Evolutionary conservation across 352 stramenopile genomes (phyloP).

Genomic region (Aphanomyces euteiches): DNA sequence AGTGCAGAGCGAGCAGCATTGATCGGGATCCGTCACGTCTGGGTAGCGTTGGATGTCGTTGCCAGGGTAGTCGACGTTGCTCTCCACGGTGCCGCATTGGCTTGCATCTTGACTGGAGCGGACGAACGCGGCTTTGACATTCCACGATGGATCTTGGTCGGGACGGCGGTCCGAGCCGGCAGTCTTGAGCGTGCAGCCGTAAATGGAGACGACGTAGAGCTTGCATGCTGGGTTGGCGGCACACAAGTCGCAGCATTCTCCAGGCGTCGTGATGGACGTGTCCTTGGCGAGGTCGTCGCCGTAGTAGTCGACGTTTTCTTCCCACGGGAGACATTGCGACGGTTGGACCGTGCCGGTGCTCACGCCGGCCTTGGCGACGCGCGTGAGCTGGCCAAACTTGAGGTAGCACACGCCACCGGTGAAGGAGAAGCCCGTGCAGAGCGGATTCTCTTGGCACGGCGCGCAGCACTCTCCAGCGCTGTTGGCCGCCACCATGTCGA

Average conservation of each 20-base stretch:
- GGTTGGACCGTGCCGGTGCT: neutral
- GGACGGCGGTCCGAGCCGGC: neutral
- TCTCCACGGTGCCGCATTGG: neutral
- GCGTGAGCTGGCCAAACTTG: neutral
- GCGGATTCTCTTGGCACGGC: no score
- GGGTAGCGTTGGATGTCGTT: neutral
- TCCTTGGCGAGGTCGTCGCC: neutral
- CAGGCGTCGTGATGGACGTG: neutral
- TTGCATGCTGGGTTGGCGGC: neutral
- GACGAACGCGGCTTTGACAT: neutral
- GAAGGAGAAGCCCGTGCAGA: no score
- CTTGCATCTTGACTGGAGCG: no score
- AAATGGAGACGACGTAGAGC: neutral
- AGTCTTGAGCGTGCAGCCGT: neutral
- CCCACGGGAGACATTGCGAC: neutral
- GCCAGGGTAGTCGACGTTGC: neutral
- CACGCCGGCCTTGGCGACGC: neutral
- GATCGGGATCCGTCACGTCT: neutral
- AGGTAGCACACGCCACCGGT: neutral
- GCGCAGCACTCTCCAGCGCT: neutral
- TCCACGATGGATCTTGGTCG: neutral
- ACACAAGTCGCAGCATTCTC: neutral
- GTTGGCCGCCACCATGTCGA: neutral
- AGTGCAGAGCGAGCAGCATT: neutral
- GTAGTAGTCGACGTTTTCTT: neutral